phyloP scores from a whole-genome alignment of 305 asterid genomes.

The Solanum hybrid region DNA sequence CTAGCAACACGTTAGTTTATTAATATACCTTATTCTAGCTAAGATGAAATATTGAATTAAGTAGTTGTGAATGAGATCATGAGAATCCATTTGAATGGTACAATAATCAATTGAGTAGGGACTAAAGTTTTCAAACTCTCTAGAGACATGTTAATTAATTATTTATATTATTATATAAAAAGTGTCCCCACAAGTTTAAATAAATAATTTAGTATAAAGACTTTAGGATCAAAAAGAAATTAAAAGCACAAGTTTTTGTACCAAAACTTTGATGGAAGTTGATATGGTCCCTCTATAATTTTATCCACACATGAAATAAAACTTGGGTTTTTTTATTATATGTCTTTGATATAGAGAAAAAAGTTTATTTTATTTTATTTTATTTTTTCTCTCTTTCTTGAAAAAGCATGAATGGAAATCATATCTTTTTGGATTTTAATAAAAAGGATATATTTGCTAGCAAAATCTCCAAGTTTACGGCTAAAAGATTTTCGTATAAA shows the following conservation, averaged over 20 bases:
- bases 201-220: neutral
- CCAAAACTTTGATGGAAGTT: neutral
- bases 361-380: neutral
- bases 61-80: constrained; percentile 7
- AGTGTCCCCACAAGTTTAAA: neutral
- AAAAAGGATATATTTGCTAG: neutral
- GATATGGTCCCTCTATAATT: neutral
- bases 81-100: constrained; percentile 3
- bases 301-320: neutral
- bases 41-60: neutral
- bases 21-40: constrained; percentile 6
- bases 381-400: neutral
- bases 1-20: constrained; percentile 3
- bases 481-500: neutral
- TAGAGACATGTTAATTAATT: neutral
- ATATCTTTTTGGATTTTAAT: neutral
- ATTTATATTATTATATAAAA: neutral
- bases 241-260: neutral
- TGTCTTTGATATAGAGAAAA: neutral
- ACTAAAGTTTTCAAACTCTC: constrained; percentile 1
- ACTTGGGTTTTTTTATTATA: neutral
- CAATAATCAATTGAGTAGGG: constrained; percentile 5
- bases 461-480: neutral
- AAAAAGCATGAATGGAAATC: neutral
- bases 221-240: neutral